Evolutionary conservation across 1,139 yeast species (phyloP), one percentile per base, ranked within the genome.

Genomic region (Candida freyschussii): DNA sequence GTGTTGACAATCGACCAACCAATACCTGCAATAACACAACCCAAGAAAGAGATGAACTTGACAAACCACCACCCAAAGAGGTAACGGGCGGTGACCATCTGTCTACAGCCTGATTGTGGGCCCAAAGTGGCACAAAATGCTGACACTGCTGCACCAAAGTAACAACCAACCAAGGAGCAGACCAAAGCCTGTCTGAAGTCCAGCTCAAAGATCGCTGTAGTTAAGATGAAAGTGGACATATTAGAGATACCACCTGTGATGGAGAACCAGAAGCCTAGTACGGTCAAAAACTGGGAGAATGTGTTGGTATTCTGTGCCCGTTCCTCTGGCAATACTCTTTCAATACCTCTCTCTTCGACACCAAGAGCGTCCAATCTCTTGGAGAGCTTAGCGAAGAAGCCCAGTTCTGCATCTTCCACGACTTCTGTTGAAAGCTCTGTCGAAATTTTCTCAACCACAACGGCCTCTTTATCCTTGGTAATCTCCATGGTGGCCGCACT

Each of bases 1-100:
- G 83, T 72, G 52, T 84, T 84, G 14, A 85, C 87, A 24, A 85
- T 78, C 14, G 91, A 75, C 94, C 94, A 85, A 17, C 95, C 95
- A 48, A 82, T 57, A 15, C 80, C 79, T 26, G 94, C 91, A 35
- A 82, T 58, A 18, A 40, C 33, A 38, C 82, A 74, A 27, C 83
- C 71, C 21, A 80, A 71, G 26, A 85, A 55, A 5, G 85, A 77
- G 29, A 83, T 79, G 36, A 82, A 60, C 53, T 80, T 79, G 25
- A 85, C 87, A 43, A 78, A 73, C 81, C 82, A 82, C 76, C 87
- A 79, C 2, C 95, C 95, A 54, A 83, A 84, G 27, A 83, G 62
- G 50, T 71, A 83, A 39, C 94, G 66, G 1, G 89, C 81, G 15
- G 86, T 71, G 9, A 84, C 89, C 87, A 85, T 82, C 54, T 84